These are phyloP conservation scores for Pestalotiopsis sp. DNA, from an alignment of 2,329 filamentous ascomycete genomes.

Conservation along the genomic window DNA sequence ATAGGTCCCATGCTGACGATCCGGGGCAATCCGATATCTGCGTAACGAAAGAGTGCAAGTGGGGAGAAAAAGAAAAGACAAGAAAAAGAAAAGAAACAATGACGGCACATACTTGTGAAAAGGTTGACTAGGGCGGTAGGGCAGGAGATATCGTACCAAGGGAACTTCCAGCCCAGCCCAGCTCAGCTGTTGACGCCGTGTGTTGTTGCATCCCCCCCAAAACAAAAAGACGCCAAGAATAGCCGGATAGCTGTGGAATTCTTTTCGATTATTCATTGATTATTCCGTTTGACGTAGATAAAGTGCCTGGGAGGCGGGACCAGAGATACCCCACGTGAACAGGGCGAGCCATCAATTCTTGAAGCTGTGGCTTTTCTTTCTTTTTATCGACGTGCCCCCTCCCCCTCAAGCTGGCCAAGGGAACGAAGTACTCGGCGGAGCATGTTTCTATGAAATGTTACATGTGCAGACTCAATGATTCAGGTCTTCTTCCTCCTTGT, in stretches of 20 bases:
- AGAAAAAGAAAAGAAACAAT: not conserved
- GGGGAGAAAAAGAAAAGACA: not conserved
- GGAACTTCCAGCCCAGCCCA: not conserved
- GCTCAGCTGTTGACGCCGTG: not conserved
- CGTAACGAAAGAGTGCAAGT: not conserved
- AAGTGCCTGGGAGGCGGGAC: not conserved
- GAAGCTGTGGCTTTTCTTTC: not conserved
- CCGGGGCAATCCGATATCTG: not conserved
- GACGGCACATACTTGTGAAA: not conserved
- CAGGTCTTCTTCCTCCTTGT: not conserved
- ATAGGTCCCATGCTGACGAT: not conserved
- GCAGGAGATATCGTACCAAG: not conserved
- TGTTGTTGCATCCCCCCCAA: not conserved
- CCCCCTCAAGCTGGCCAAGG: not conserved
- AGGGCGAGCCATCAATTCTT: not conserved
- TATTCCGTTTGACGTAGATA: not conserved
- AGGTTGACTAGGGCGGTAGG: not conserved
- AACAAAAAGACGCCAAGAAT: not conserved
- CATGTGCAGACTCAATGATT: not conserved
- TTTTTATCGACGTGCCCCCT: not conserved
- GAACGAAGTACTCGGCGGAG: not conserved
- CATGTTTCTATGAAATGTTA: conserved; percentile 4
- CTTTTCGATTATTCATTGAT: not conserved
- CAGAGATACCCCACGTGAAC: not conserved
- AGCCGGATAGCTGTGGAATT: not conserved